Conservation (phyloP, 1,139 yeast species). For the Lodderomyces parapsilosis region DNA sequence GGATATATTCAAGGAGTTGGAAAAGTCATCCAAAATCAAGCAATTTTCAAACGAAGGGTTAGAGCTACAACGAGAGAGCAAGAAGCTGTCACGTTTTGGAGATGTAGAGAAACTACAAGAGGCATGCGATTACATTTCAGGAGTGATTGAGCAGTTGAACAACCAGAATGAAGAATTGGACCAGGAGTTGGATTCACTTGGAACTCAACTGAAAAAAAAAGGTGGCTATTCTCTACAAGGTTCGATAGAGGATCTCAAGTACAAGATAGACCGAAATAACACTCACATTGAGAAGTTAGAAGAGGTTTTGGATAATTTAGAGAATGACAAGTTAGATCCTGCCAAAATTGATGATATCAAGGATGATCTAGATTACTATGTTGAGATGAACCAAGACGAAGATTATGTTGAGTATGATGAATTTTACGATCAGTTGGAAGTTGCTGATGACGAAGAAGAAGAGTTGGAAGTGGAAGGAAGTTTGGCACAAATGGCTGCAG, state of each 20-base stretch:
- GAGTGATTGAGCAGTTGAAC: constrained; percentile 77
- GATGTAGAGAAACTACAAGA: constrained; percentile 80
- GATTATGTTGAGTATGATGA: constrained; percentile 96
- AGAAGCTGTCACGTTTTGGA: constrained; percentile 31
- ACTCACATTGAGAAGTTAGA: constrained; percentile 82
- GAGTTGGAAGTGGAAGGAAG: constrained; percentile 30
- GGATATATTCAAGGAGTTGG: constrained; percentile 96
- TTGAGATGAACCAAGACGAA: constrained; percentile 93
- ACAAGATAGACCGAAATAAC: constrained; percentile 69
- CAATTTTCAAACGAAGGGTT: constrained; percentile 95
- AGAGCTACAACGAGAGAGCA: constrained; percentile 56
- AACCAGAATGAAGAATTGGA: constrained; percentile 80
- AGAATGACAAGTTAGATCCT: constrained; percentile 80
- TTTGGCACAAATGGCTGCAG: constrained; percentile 36
- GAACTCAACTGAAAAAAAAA: constrained; percentile 48
- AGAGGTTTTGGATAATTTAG: constrained; percentile 70
- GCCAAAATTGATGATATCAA: constrained; percentile 76
- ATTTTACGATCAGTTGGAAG: constrained; percentile 82
- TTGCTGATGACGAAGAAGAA: constrained; percentile 53
- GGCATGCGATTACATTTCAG: constrained; percentile 68
- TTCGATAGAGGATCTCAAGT: constrained; percentile 60
- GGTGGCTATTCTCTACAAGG: constrained; percentile 41
- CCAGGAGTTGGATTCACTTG: constrained; percentile 65
- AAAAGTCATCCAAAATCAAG: constrained; percentile 91
- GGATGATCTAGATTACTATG: constrained; percentile 92